Evolutionary conservation across 805 yeast species (phyloP).

Genomic region (Clavispora carvajalis): DNA sequence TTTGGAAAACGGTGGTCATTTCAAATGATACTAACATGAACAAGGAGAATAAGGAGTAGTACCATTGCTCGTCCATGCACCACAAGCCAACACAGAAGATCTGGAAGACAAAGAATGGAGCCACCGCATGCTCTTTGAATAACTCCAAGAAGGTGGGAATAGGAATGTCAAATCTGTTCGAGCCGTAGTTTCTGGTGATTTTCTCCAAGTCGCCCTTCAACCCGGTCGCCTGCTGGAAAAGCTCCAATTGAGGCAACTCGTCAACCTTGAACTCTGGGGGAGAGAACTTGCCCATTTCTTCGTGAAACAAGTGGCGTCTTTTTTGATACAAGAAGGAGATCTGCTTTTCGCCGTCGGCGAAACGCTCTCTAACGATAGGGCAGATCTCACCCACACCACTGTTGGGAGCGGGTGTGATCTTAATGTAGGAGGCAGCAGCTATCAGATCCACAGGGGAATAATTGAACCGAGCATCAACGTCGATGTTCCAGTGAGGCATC

Average conservation of each 20-base stretch:
- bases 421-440: slow-evolving; percentile 63
- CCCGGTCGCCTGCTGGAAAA: slow-evolving; percentile 55
- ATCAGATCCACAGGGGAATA: slow-evolving; percentile 50
- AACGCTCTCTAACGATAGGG: slow-evolving; percentile 48
- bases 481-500: slow-evolving; percentile 91
- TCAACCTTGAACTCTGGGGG: slow-evolving; percentile 80
- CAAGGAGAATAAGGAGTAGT: slow-evolving; percentile 82
- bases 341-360: slow-evolving; percentile 56
- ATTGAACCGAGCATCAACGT: slow-evolving; percentile 64
- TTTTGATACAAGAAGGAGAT: slow-evolving; percentile 82
- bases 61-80: slow-evolving; percentile 97
- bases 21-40: slow-evolving; percentile 93
- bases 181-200: slow-evolving; percentile 62
- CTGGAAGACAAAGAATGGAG: slow-evolving; percentile 96
- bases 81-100: slow-evolving; percentile 92
- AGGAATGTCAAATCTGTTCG: slow-evolving; percentile 89
- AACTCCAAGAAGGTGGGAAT: slow-evolving; percentile 86
- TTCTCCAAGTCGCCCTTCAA: slow-evolving; percentile 47
- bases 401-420: slow-evolving; percentile 78
- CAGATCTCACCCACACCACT: slow-evolving; percentile 83
- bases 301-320: slow-evolving; percentile 76
- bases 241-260: slow-evolving; percentile 49
- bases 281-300: slow-evolving; percentile 48
- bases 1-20: slow-evolving; percentile 90
- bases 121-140: slow-evolving; percentile 96